phyloP scores from a whole-genome alignment of 1,139 yeast species.

The Tardiomyces digboiensis region DNA sequence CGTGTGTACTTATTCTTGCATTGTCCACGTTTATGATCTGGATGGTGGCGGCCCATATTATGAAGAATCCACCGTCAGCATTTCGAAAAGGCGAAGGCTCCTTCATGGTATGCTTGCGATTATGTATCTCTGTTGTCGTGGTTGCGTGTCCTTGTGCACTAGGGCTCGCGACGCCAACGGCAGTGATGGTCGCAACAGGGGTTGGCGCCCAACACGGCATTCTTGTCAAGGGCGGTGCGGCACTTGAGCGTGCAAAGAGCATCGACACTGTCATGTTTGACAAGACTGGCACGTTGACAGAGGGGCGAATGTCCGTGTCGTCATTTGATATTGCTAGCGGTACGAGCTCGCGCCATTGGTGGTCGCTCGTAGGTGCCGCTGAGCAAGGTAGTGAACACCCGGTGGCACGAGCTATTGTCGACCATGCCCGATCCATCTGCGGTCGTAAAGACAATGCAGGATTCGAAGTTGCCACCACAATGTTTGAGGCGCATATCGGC shows the following conservation, averaged over 20 bases:
- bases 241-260: slow-evolving; percentile 63
- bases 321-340: slow-evolving; percentile 17
- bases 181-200: slow-evolving; percentile 98
- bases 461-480: slow-evolving; percentile 27
- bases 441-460: slow-evolving; percentile 19
- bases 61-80: slow-evolving; percentile 40
- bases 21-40: slow-evolving; percentile 60
- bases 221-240: slow-evolving; percentile 87
- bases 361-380: slow-evolving; percentile 53
- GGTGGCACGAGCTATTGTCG: slow-evolving; percentile 59
- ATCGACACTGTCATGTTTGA: slow-evolving; percentile 73
- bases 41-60: slow-evolving; percentile 38
- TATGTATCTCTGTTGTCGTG: slow-evolving; percentile 89
- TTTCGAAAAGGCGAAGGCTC: slow-evolving; percentile 49
- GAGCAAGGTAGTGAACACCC: slow-evolving; percentile 86
- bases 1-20: slow-evolving; percentile 55
- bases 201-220: slow-evolving; percentile 89
- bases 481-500: slow-evolving; percentile 54
- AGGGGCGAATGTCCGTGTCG: slow-evolving; percentile 64
- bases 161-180: slow-evolving; percentile 97
- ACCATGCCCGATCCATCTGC: slow-evolving; percentile 22
- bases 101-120: slow-evolving; percentile 59
- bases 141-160: slow-evolving; percentile 98
- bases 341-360: slow-evolving; percentile 29
- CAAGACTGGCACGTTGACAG: slow-evolving; percentile 92